Evolutionary conservation across 1,284 basidiomycete genomes (phyloP).

Genomic region (Heterobasidion annosum): DNA sequence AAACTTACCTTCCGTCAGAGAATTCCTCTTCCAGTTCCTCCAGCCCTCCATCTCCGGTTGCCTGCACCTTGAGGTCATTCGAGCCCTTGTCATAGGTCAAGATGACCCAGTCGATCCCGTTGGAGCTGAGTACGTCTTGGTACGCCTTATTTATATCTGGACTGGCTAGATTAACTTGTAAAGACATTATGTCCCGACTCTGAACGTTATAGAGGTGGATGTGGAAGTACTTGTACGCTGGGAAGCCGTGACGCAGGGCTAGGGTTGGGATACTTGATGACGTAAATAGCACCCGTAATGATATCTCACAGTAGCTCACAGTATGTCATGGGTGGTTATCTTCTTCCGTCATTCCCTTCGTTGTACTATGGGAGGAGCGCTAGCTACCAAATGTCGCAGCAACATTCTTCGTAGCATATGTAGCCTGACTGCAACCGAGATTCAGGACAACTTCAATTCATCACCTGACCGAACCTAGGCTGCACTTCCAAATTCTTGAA

Average conservation of each 20-base stretch:
- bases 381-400: background rate
- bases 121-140: slow-evolving; percentile 69
- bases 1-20: slow-evolving; percentile 72
- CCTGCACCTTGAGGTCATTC: slow-evolving; percentile 88
- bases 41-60: slow-evolving; percentile 76
- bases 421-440: background rate
- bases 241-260: background rate
- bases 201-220: background rate
- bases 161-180: slow-evolving; percentile 68
- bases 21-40: slow-evolving; percentile 94
- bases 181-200: slow-evolving; percentile 43
- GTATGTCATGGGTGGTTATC: no score
- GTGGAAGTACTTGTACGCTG: no score
- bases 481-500: no score
- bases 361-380: background rate
- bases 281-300: no score
- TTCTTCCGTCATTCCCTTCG: background rate
- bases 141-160: slow-evolving; percentile 72
- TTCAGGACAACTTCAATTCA: no score
- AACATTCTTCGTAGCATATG: background rate
- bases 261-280: background rate
- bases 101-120: slow-evolving; percentile 79
- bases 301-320: no score
- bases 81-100: slow-evolving; percentile 81
- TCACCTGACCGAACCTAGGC: no score